These are phyloP conservation scores for Mortierella sp. DNA, from an alignment of 371 early-diverging fungal genomes.

Conservation along the genomic window DNA sequence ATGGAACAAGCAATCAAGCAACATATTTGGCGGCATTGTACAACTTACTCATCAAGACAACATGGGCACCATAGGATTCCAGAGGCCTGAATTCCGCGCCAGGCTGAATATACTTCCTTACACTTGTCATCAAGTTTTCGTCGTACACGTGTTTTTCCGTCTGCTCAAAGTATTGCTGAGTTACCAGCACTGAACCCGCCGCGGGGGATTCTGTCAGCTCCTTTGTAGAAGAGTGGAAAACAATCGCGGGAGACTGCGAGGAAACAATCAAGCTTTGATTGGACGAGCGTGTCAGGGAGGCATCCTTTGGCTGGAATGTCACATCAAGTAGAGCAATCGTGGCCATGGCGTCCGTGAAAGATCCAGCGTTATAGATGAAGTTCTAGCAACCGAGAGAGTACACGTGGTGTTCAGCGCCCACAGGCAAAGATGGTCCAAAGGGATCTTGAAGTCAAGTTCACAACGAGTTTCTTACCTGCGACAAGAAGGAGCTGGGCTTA, in stretches of 20 bases:
- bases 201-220: conserved; percentile 20
- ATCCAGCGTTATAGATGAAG: conserved; percentile 56
- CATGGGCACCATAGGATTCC: conserved; percentile 45
- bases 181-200: conserved; percentile 37
- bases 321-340: conserved; percentile 62
- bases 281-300: conserved; percentile 25
- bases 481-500: conserved; percentile 43
- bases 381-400: conserved; percentile 30
- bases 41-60: conserved; percentile 46
- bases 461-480: conserved; percentile 45
- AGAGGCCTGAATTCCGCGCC: conserved; percentile 33
- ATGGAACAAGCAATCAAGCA: background rate
- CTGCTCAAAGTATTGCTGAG: conserved; percentile 44
- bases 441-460: too few species aligned
- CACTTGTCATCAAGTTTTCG: conserved; percentile 9
- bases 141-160: conserved; percentile 30
- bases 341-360: conserved; percentile 57
- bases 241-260: conserved; percentile 55
- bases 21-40: too few species aligned
- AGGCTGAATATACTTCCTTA: conserved; percentile 34
- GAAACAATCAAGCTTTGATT: conserved; percentile 39
- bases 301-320: conserved; percentile 51
- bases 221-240: conserved; percentile 58
- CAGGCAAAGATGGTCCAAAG: background rate
- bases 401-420: background rate